Percentiles rank a stretch among this genome's conserved stretches.
Conservation (phyloP, 331 rosid species). For the Ulmus americana region DNA sequence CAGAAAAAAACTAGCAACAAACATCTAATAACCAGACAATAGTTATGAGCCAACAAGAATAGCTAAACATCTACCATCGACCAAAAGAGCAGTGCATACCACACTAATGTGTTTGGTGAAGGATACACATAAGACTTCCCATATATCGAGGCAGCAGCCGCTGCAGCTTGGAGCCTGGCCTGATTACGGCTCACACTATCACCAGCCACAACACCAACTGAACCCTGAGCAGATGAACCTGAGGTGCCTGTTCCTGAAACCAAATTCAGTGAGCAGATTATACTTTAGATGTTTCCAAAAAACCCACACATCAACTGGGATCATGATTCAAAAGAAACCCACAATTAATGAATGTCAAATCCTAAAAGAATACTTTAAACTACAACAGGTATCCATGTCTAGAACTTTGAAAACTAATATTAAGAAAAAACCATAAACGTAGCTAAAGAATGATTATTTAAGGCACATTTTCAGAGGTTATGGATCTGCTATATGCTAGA, state of each 20-base stretch:
- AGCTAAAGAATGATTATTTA: background rate
- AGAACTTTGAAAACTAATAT: too few relatives aligned
- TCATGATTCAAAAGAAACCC: background rate
- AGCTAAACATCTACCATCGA: background rate
- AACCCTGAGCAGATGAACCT: constrained; percentile 47
- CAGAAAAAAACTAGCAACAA: background rate
- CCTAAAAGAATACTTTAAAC: too few relatives aligned
- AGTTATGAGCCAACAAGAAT: background rate
- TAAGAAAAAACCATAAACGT: too few relatives aligned
- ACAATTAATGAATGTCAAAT: background rate
- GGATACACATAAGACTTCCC: constrained; percentile 92
- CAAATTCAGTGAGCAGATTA: constrained; percentile 18
- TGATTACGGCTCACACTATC: constrained; percentile 64
- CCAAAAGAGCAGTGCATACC: constrained; percentile 44
- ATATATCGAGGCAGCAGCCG: constrained; percentile 80
- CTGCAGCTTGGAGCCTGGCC: constrained; percentile 88
- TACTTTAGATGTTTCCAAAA: too few relatives aligned
- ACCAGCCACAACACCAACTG: constrained; percentile 37
- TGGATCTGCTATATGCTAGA: background rate
- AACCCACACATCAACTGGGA: background rate
- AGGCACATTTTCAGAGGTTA: background rate
- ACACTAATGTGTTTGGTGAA: constrained; percentile 48
- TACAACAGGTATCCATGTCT: too few relatives aligned
- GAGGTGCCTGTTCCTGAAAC: constrained; percentile 47
- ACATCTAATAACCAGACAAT: background rate